Conservation (phyloP, 352 stramenopile species). For the Pythium phragmiticola region DNA sequence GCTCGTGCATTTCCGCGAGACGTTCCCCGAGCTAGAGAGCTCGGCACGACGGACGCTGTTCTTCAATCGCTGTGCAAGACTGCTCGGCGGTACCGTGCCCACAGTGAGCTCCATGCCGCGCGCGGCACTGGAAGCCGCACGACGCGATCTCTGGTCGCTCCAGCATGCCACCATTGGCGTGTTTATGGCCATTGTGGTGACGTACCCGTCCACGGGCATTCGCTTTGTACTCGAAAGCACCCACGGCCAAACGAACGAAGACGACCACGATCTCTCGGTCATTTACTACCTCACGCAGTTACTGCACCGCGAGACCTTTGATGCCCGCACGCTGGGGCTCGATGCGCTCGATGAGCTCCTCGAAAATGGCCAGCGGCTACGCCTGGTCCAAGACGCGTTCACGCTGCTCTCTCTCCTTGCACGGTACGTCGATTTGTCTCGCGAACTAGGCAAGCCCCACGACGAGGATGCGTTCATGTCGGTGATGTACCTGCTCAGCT, state of each 20-base stretch:
- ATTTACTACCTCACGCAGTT: conserved; percentile 66
- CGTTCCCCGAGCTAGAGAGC: conserved; percentile 27
- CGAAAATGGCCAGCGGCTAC: conserved; percentile 28
- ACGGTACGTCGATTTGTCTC: conserved; percentile 62
- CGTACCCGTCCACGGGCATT: conserved; percentile 57
- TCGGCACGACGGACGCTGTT: conserved; percentile 37
- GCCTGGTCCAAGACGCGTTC: conserved; percentile 60
- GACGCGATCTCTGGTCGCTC: conserved; percentile 27
- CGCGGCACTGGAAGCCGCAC: conserved; percentile 14
- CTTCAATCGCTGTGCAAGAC: conserved; percentile 71
- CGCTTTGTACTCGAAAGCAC: conserved; percentile 74
- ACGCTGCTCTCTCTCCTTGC: conserved; percentile 53
- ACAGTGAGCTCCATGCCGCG: background rate
- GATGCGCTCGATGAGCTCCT: conserved; percentile 33
- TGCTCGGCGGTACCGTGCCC: conserved; percentile 34
- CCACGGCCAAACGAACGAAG: conserved; percentile 42
- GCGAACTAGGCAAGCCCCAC: conserved; percentile 49
- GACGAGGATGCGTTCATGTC: conserved; percentile 58
- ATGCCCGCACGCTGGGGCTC: conserved; percentile 36
- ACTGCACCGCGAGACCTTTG: conserved; percentile 61
- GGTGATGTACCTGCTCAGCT: conserved; percentile 49
- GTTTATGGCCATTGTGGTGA: conserved; percentile 51
- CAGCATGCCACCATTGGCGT: conserved; percentile 61
- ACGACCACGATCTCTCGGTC: conserved; percentile 51
- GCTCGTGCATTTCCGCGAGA: conserved; percentile 25